Conservation (phyloP, 345 rosid genomes). For the rapeseed (Brassica napus) region Da-Ae NC_063451.1:37996501-37997000, state of each 20-base stretch:
- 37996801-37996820: conserved; percentile 18
- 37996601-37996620: not conserved
- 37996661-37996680: not conserved
- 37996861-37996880: conserved; percentile 35
- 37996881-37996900: not conserved
- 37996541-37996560: not conserved
- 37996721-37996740: conserved; percentile 25
- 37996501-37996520: not conserved
- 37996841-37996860: conserved; percentile 28
- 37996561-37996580: not conserved
- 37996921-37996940: not conserved
- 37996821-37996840: conserved; percentile 22
- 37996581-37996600: not conserved
- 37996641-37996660: not conserved
- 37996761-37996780: conserved; percentile 25
- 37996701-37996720: conserved; percentile 13
- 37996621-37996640: not conserved
- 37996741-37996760: conserved; percentile 17
- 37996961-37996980: not conserved
- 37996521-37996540: not conserved
- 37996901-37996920: not conserved
- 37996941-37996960: not conserved
- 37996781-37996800: conserved; percentile 30
- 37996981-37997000: not conserved
- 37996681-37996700: not conserved